Evolutionary conservation across 116 monocot genomes (phyloP).

Genomic region (Posidonia oceanica): DNA sequence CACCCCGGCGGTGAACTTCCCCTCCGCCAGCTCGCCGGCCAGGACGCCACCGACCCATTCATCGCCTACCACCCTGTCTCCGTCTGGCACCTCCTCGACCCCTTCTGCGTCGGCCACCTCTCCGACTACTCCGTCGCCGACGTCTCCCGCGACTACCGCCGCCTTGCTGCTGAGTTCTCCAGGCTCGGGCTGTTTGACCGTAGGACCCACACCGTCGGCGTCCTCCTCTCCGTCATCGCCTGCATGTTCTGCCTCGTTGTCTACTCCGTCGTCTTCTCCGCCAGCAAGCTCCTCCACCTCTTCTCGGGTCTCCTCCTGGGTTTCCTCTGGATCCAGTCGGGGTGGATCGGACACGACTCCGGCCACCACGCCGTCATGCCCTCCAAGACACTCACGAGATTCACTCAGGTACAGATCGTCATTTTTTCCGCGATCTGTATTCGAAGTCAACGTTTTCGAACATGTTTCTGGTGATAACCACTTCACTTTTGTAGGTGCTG

Average conservation of each 20-base stretch:
- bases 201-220: slow-evolving; percentile 13
- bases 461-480: too few relatives aligned
- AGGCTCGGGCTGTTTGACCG: slow-evolving; percentile 30
- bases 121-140: slow-evolving; percentile 34
- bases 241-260: slow-evolving; percentile 19
- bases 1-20: slow-evolving; percentile 60
- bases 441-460: too few relatives aligned
- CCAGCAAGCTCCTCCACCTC: slow-evolving; percentile 17
- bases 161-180: slow-evolving; percentile 27
- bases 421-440: too few relatives aligned
- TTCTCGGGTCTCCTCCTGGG: slow-evolving; percentile 33
- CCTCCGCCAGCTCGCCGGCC: slow-evolving; percentile 38
- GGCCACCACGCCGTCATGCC: slow-evolving; percentile 39
- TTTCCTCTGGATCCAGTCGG: slow-evolving; percentile 44
- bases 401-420: slow-evolving; percentile 14
- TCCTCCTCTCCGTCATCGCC: slow-evolving; percentile 12
- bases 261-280: slow-evolving; percentile 15
- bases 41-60: slow-evolving; percentile 60
- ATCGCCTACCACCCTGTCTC: slow-evolving; percentile 44
- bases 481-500: slow-evolving; percentile 1
- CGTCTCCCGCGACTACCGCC: slow-evolving; percentile 46
- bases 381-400: slow-evolving; percentile 10
- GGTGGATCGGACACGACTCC: slow-evolving; percentile 56
- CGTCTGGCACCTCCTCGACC: slow-evolving; percentile 26
- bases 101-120: slow-evolving; percentile 31